phyloP scores from a whole-genome alignment of 352 stramenopile genomes.

The Pythium brassicae region DNA sequence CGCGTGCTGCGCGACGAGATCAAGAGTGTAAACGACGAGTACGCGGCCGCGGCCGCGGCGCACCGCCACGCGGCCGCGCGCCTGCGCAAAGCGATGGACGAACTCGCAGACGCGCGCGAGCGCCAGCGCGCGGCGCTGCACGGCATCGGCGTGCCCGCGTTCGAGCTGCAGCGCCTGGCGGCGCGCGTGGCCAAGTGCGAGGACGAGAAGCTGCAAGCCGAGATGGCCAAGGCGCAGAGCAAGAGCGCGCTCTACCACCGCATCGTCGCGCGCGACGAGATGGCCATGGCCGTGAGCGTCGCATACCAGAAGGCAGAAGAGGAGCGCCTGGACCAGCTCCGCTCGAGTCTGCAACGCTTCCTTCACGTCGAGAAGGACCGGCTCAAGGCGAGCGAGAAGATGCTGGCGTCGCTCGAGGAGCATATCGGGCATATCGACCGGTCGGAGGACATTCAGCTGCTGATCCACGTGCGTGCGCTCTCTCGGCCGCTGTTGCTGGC shows the following conservation, averaged over 20 bases:
- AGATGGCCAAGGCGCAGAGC: conserved; percentile 47
- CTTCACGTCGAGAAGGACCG: conserved; percentile 76
- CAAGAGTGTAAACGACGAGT: conserved; percentile 70
- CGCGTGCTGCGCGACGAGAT: conserved; percentile 77
- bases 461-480: conserved; percentile 50
- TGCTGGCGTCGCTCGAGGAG: conserved; percentile 49
- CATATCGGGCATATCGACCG: conserved; percentile 61
- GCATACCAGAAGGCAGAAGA: conserved; percentile 84
- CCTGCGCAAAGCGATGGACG: conserved; percentile 30
- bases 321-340: conserved; percentile 74
- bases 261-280: conserved; percentile 81
- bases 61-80: conserved; percentile 32
- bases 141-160: conserved; percentile 74
- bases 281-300: conserved; percentile 87
- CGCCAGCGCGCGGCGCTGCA: conserved; percentile 68
- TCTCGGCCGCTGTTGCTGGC: neutral
- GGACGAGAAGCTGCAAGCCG: conserved; percentile 54
- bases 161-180: conserved; percentile 76
- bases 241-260: conserved; percentile 81
- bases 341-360: conserved; percentile 64
- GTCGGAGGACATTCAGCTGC: conserved; percentile 76
- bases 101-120: conserved; percentile 48
- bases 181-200: conserved; percentile 50
- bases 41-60: conserved; percentile 30
- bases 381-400: conserved; percentile 52